Base-by-base conservation (phyloP, 257 asterid species). In the Thymus quinquecostatus region DNA sequence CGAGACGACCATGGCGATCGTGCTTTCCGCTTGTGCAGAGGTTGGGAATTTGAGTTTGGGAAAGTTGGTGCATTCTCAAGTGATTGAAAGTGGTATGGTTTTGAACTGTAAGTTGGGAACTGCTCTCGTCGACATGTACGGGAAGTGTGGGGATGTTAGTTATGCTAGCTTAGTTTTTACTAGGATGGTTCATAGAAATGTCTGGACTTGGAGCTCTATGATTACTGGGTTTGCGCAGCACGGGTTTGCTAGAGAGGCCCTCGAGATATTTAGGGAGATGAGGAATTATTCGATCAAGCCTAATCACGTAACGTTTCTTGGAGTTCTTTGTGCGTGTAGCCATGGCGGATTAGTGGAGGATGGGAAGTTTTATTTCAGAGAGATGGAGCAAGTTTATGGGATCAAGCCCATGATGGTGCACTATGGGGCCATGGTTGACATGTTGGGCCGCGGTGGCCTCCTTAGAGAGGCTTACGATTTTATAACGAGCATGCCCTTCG, bases 151-250 rank as follows among this genome's bases (percentile, higher is more conserved):
- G 21, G 80, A 69, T 45, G 81, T 89, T 14, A 73, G 73, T 56
- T 78, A 75, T 64, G 94, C 98, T 5, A 74, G 71, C 50, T 74
- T 81, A 54, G 86, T 92, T 38, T 92, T 89, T 21, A 60, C 73
- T 40, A 49, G 75, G 28, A 88, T 85, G 88, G 76, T 28, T 41
- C 28, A 70, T 34, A 80, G 87, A 33, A 92, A 88, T 59, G 87
- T 88, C 61, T 88, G 96, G 97, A 88, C 95, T 51, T 92, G 97
- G 96, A 90, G 92, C 50, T 84, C 91, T 8, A 86, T 92, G 97
- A 86, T 92, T 73, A 85, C 77, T 50, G 96, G 95, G 36, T 85
- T 77, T 77, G 98, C 96, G 4, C 95, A 84, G 60, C 91, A 92
- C 36, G 97, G 96, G 12, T 83, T 79, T 73, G 92, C 90, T 4